These are phyloP conservation scores for Eimeria praecox DNA, from an alignment of 169 alveolate genomes.

Conservation along the genomic window DNA sequence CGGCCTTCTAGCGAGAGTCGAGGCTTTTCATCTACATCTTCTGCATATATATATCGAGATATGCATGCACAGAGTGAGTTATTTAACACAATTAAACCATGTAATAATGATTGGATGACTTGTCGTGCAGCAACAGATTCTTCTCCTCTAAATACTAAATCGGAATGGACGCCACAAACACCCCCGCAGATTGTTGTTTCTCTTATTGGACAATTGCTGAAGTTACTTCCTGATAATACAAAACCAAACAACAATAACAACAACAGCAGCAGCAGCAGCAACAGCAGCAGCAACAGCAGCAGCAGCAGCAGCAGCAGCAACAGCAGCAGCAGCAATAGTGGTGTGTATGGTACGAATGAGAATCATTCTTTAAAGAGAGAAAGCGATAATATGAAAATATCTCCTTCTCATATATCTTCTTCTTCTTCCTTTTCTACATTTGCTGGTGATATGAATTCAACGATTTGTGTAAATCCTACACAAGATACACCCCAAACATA, in stretches of 20 bases:
- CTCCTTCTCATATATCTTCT: too few species aligned
- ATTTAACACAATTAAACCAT: not conserved
- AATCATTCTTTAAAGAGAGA: too few species aligned
- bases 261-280: not conserved
- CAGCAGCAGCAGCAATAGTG: not conserved
- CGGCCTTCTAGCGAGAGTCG: too few species aligned
- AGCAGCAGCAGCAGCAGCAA: not conserved
- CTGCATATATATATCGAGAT: too few species aligned
- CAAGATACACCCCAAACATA: too few species aligned
- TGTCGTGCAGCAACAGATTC: constrained; percentile 24
- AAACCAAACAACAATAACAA: not conserved
- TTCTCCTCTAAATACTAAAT: not conserved
- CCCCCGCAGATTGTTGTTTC: constrained; percentile 47
- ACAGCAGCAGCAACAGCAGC: not conserved
- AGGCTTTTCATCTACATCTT: too few species aligned
- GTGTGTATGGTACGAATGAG: too few species aligned
- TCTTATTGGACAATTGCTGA: constrained; percentile 9
- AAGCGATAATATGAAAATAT: too few species aligned
- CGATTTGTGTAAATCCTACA: too few species aligned
- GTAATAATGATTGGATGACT: not conserved
- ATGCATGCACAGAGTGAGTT: too few species aligned
- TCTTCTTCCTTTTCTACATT: too few species aligned
- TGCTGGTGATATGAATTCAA: too few species aligned
- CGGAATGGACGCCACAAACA: constrained; percentile 5
- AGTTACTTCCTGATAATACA: constrained; percentile 5